Conservation (phyloP, 1,284 basidiomycete species). For the Microbotryum violaceum region DNA sequence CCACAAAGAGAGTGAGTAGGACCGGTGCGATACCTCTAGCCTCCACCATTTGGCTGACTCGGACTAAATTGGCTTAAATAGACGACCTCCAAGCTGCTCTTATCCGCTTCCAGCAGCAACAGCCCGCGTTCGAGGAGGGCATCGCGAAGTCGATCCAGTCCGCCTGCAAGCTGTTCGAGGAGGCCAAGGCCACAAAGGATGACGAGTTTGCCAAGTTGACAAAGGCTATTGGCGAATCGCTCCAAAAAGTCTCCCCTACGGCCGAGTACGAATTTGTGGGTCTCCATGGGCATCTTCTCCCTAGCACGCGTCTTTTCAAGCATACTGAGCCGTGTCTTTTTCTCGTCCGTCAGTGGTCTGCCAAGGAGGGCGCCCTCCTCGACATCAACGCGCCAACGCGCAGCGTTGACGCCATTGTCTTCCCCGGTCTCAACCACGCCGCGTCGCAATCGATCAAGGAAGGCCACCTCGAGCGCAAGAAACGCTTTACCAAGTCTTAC, state of each 20-base stretch:
- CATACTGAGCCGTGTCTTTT: not conserved
- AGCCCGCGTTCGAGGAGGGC: slow-evolving; percentile 30
- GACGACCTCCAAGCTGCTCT: slow-evolving; percentile 29
- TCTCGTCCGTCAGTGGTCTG: slow-evolving; percentile 1
- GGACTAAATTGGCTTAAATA: too few relatives aligned
- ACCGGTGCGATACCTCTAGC: not conserved
- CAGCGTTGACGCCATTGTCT: slow-evolving; percentile 28
- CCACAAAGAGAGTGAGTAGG: slow-evolving; percentile 27
- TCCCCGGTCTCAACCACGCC: slow-evolving; percentile 35
- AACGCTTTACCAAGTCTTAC: slow-evolving; percentile 34
- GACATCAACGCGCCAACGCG: slow-evolving; percentile 32
- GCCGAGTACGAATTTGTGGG: slow-evolving; percentile 29
- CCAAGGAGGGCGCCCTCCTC: slow-evolving; percentile 19
- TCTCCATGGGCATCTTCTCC: not conserved
- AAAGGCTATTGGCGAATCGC: slow-evolving; percentile 20
- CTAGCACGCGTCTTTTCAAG: not conserved
- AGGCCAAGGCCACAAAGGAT: slow-evolving; percentile 14
- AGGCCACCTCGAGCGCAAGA: slow-evolving; percentile 36
- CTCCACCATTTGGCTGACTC: not conserved
- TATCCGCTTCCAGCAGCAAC: slow-evolving; percentile 32
- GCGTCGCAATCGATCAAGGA: slow-evolving; percentile 30
- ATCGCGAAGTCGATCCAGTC: slow-evolving; percentile 23
- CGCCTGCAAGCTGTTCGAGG: slow-evolving; percentile 26
- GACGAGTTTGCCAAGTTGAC: slow-evolving; percentile 23
- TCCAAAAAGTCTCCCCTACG: slow-evolving; percentile 29